Conservation (phyloP, 768 basidiomycete species). For the Tricholoma hemisulphureum region DNA sequence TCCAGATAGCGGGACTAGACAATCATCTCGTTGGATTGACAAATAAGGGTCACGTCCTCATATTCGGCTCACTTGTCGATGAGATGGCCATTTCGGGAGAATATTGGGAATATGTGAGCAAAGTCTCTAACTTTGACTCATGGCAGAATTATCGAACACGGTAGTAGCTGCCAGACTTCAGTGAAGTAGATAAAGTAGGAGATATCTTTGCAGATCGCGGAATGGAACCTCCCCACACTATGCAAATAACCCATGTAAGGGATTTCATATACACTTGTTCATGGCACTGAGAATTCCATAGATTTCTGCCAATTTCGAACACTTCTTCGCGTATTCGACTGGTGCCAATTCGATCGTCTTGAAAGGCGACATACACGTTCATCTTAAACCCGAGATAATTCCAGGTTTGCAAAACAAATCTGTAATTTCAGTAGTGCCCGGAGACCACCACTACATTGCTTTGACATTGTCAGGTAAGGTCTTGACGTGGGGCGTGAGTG, state of each 20-base stretch:
- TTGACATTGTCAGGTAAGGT: constrained; percentile 75
- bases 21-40: constrained; percentile 76
- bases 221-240: constrained; percentile 36
- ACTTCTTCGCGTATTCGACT: constrained; percentile 81
- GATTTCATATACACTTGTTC: not conserved
- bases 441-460: constrained; percentile 92
- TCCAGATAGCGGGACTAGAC: constrained; percentile 81
- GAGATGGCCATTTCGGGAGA: constrained; percentile 40
- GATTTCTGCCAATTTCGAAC: constrained; percentile 82
- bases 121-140: constrained; percentile 1
- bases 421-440: constrained; percentile 85
- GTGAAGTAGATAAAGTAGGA: constrained; percentile 54
- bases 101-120: constrained; percentile 70
- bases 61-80: constrained; percentile 47
- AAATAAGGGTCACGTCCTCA: constrained; percentile 73
- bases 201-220: constrained; percentile 19
- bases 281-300: constrained; percentile 31
- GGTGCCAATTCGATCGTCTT: constrained; percentile 71
- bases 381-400: constrained; percentile 56
- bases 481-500: constrained; percentile 78
- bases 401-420: constrained; percentile 71
- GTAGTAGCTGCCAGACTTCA: constrained; percentile 68
- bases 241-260: constrained; percentile 79
- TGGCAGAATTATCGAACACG: not conserved
- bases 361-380: constrained; percentile 53